Base-by-base conservation (phyloP, 257 asterid species). In the Pogostemon cablin region DNA sequence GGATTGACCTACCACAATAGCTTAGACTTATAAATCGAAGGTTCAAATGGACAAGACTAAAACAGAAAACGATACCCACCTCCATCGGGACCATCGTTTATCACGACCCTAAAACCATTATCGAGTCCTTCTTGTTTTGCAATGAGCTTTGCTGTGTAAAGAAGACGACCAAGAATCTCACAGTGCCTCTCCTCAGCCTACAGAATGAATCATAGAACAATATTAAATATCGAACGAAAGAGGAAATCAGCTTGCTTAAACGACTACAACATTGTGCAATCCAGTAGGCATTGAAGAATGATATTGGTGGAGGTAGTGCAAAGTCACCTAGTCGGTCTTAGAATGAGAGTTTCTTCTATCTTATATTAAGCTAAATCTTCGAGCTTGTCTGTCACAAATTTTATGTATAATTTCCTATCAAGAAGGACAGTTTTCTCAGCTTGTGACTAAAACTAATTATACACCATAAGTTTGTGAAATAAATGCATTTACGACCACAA, bases 41-140 rank as follows among this genome's bases (percentile, higher is more conserved):
- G 17, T 10, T 50, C 35, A 56, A 7, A n/a, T 6, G 41, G 20
- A 49, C 17, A 44, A 57, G 69, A 42, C 46, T 12, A 4, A 65
- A 53, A 15, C 1, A 62, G 72, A 61, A 71, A 66, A 44, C 2
- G 62, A 9, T 69, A 73, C 93, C n/a, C 25, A 93, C 96, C 74
- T 88, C 97, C 98, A 5, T 79, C 76, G 39, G 92, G 95, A 11
- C 99, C 99, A 6, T 93, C 97, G 9, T 93, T 93, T 32, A 93
- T 86, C 82, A 93, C 96, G 39, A 93, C 73, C 74, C 97, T 87
- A 86, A 81, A 93, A 57, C 97, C 98, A 15, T 90, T 90, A 0
- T 74, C 89, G 34, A 93, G 97, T 52, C 96, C 96, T 83, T 91
- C 96, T 79, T 89, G 97, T 77, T 89, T 89, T 8, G 99, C 96